A percentile compares a stretch with the other conserved stretches of the same genome.
Evolutionary conservation across 257 asterid genomes (phyloP).

Genomic region (Solanum peruvianum): DNA sequence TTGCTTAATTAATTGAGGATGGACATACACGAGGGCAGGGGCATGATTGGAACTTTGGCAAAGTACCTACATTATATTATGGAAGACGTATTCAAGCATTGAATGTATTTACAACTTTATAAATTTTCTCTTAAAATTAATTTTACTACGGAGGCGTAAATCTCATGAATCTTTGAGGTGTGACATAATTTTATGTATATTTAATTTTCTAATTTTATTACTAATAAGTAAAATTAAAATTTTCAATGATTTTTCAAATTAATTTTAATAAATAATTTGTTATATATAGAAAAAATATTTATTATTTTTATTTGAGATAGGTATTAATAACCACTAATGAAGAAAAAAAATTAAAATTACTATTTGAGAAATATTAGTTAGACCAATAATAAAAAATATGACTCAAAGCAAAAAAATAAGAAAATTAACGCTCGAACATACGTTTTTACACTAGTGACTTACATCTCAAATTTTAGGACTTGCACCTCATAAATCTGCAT

Average conservation of each 20-base stretch:
- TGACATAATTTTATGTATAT: background rate
- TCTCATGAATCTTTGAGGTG: background rate
- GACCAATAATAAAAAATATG: too few species aligned
- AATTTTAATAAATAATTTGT: too few species aligned
- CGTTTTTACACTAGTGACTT: too few species aligned
- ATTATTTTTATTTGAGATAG: background rate
- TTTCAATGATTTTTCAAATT: background rate
- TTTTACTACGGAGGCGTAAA: background rate
- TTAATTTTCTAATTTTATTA: too few species aligned
- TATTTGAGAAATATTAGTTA: too few species aligned
- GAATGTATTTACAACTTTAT: background rate
- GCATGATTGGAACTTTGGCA: background rate
- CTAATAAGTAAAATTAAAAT: background rate
- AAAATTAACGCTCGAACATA: fast-evolving
- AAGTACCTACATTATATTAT: background rate
- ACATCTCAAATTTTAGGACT: background rate
- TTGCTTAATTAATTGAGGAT: background rate
- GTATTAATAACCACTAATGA: background rate
- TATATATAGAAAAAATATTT: background rate
- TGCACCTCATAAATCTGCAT: background rate
- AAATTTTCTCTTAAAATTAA: background rate
- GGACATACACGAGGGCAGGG: background rate
- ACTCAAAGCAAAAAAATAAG: too few species aligned
- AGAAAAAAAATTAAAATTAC: background rate
- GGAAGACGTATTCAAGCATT: background rate